Base-by-base conservation (phyloP, 2,329 filamentous ascomycete genomes). In the Aspergillus tubingensis region DNA sequence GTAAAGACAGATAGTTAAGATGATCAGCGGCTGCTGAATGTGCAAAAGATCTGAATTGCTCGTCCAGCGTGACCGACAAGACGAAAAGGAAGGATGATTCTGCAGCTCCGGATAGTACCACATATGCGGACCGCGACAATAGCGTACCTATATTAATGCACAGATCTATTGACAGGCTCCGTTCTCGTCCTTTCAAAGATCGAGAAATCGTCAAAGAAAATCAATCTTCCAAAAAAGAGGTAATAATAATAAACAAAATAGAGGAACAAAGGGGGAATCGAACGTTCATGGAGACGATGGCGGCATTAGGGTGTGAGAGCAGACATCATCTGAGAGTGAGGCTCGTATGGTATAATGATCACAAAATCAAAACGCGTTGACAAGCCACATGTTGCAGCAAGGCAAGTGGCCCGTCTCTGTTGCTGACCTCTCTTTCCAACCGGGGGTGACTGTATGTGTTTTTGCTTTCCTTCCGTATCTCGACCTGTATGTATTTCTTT, bases 231-330 rank as follows among this genome's bases (percentile, higher is more conserved):
- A 67, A 62, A 65, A 60, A 13, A 36, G 11, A 30, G 4, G 8
- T 30, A 30, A 30, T 36, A 36, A 30, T 62, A 60, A 38, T 49
- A 61, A 57, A 64, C 59, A 66, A 68, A 70, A 64, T 63, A 65
- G 61, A 65, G 67, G 62, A 74, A 74, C 72, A 74, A 71, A 75
- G 69, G 73, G 72, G 73, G 73, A 75, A 76, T 75, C 72, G 74
- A 76, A 75, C 70, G 66, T 70, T 74, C 74, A 69, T 72, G 69
- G 73, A 74, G 73, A 72, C 69, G 73, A 75, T 73, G 72, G 69
- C 69, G 65, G 72, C 70, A 67, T 75, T 69, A 72, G 67, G 67
- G 62, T 64, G 56, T 36, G 30, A 13, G 65, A 69, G 70, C 67
- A 67, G 65, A 69, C 68, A 68, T 72, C 68, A 69, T 70, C 66